Percentiles rank a stretch among this genome's conserved stretches.
These are phyloP conservation scores for Phaffomyces thermotolerans DNA, from an alignment of 805 yeast species.

Conservation along the genomic window DNA sequence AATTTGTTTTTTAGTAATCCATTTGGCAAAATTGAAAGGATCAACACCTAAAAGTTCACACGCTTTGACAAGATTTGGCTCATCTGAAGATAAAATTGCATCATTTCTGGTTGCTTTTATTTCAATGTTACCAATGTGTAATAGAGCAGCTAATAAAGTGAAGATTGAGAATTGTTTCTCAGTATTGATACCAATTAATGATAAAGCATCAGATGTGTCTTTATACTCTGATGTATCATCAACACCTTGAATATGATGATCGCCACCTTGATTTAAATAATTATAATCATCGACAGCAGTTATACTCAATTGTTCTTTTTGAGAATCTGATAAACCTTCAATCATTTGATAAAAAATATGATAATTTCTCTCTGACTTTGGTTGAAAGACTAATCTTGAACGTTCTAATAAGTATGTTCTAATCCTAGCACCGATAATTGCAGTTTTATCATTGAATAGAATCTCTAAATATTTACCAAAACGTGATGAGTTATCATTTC, in stretches of 20 bases:
- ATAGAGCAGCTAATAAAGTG: constrained; percentile 74
- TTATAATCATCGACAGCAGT: constrained; percentile 59
- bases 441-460: constrained; percentile 63
- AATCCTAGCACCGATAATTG: constrained; percentile 90
- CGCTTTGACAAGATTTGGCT: constrained; percentile 75
- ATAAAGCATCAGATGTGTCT: constrained; percentile 69
- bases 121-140: constrained; percentile 90
- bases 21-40: constrained; percentile 66
- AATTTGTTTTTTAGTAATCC: constrained; percentile 91
- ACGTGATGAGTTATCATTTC: constrained; percentile 96
- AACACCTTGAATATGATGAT: constrained; percentile 59
- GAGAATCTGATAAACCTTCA: constrained; percentile 53
- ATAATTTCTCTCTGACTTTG: constrained; percentile 83
- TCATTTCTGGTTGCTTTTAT: constrained; percentile 79
- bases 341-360: constrained; percentile 90
- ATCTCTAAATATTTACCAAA: constrained; percentile 95
- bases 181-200: constrained; percentile 65
- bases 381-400: constrained; percentile 91
- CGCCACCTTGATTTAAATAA: constrained; percentile 88
- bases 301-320: constrained; percentile 53
- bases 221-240: constrained; percentile 77
- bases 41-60: constrained; percentile 81
- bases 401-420: constrained; percentile 91
- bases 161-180: constrained; percentile 62
- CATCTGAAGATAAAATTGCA: constrained; percentile 77